A percentile compares a stretch with the other conserved stretches of the same genome.
phyloP scores from a whole-genome alignment of 345 rosid genomes.

The Melastoma malabathricum region DNA sequence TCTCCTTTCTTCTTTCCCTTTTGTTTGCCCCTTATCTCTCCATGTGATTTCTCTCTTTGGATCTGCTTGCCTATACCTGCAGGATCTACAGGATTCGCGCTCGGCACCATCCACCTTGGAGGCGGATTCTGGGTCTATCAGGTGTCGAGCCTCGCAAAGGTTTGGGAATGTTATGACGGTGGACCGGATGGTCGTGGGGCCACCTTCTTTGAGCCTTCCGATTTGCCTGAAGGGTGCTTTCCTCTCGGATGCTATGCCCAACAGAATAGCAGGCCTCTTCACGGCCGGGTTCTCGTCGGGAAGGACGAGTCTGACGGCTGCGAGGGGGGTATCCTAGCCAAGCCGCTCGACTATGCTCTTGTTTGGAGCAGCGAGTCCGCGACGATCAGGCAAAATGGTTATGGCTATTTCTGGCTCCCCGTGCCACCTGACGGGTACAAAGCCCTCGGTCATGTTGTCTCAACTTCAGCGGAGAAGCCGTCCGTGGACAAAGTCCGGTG shows the following conservation, averaged over 20 bases:
- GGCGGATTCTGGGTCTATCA: conserved; percentile 6
- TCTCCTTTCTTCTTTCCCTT: too few relatives aligned
- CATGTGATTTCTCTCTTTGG: too few relatives aligned
- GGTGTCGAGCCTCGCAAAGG: conserved; percentile 4
- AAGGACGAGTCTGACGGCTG: conserved; percentile 4
- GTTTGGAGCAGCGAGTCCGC: conserved; percentile 58
- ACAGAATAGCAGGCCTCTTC: conserved; percentile 7
- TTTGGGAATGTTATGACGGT: conserved; percentile 9
- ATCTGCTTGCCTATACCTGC: neutral
- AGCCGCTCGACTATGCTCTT: conserved; percentile 63
- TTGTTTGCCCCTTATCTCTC: too few relatives aligned
- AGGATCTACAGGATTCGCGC: conserved; percentile 6
- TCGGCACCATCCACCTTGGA: conserved; percentile 7
- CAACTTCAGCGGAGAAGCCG: conserved; percentile 53
- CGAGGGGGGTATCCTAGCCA: conserved; percentile 14
- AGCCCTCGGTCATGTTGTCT: conserved; percentile 48
- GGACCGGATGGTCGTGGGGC: conserved; percentile 7
- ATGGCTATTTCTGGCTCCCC: conserved; percentile 65
- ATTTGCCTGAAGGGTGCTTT: conserved; percentile 5
- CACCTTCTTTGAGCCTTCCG: conserved; percentile 7
- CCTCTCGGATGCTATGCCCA: conserved; percentile 9
- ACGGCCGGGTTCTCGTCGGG: conserved; percentile 26
- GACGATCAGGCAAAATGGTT: conserved; percentile 49
- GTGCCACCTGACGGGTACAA: conserved; percentile 53
- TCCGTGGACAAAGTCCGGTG: conserved; percentile 48